A percentile compares a stretch with the other conserved stretches of the same genome.
These are phyloP conservation scores for Populus trichocarpa DNA, from an alignment of 441 rosid species.

Conservation along the genomic window DNA sequence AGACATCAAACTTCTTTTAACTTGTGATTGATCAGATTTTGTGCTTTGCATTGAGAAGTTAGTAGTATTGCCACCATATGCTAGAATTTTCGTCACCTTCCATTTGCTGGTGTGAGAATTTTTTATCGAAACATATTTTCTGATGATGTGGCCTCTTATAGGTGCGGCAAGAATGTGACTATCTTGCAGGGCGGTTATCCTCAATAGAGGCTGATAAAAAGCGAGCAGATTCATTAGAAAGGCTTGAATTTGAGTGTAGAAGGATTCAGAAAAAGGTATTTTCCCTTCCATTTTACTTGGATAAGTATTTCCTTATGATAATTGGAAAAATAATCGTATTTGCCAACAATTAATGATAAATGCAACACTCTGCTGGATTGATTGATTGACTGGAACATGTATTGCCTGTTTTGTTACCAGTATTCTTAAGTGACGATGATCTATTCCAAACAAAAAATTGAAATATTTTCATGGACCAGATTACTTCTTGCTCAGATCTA, in stretches of 20 bases:
- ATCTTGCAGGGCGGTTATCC: slow-evolving; percentile 61
- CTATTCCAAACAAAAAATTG: neutral
- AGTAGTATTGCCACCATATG: neutral
- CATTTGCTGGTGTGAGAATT: neutral
- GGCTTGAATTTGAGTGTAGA: slow-evolving; percentile 48
- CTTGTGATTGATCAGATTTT: neutral
- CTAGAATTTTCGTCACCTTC: neutral
- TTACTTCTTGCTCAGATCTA: neutral
- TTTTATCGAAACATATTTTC: neutral
- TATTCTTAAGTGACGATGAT: no score
- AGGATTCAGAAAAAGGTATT: slow-evolving; percentile 67
- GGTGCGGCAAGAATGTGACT: slow-evolving; percentile 82
- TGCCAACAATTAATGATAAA: neutral
- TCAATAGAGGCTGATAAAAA: slow-evolving; percentile 44
- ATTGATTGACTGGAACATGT: neutral
- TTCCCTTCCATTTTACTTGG: slow-evolving; percentile 1
- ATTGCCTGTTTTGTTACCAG: neutral
- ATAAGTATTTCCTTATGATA: neutral
- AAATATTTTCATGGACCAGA: neutral
- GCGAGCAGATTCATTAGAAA: slow-evolving; percentile 36
- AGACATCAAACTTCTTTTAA: neutral
- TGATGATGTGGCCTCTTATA: slow-evolving; percentile 20
- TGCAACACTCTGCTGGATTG: neutral
- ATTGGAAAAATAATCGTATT: neutral
- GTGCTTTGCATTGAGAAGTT: neutral